These are phyloP conservation scores for Calonectria hongkongensis DNA, from an alignment of 2,329 filamentous ascomycete genomes.

Conservation along the genomic window DNA sequence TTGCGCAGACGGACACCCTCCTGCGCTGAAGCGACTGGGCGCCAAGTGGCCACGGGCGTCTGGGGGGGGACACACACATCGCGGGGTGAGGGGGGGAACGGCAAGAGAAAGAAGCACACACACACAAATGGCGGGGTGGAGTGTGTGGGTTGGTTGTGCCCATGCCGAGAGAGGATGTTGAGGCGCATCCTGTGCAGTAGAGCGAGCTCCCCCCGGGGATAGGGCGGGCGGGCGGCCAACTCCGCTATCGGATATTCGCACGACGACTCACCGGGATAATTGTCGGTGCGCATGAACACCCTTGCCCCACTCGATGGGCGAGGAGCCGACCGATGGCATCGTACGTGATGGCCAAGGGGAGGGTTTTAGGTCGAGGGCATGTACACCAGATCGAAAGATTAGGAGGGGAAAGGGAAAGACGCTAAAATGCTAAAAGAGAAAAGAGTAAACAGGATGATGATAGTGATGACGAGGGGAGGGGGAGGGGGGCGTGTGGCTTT, in stretches of 20 bases:
- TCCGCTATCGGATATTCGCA: slow-evolving; percentile 36
- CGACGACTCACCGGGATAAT: slow-evolving; percentile 5
- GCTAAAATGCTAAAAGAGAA: slow-evolving; percentile 3
- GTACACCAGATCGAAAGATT: not conserved
- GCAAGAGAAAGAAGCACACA: not conserved
- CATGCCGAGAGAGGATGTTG: slow-evolving; percentile 10
- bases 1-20: not conserved
- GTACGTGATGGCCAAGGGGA: not conserved
- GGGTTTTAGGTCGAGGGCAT: not conserved
- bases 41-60: slow-evolving; percentile 13
- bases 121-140: not conserved
- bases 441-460: not conserved
- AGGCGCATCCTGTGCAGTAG: slow-evolving; percentile 11
- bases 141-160: not conserved
- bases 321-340: slow-evolving; percentile 21
- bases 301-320: slow-evolving; percentile 5
- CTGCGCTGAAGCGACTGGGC: not conserved
- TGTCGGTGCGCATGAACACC: slow-evolving; percentile 27
- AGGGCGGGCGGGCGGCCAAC: slow-evolving; percentile 6
- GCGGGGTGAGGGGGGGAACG: slow-evolving; percentile 16
- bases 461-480: too few species aligned
- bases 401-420: not conserved
- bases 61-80: slow-evolving; percentile 11
- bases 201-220: not conserved
- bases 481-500: not conserved